These are phyloP conservation scores for Elaeis guineensis DNA, from an alignment of 176 grass and related monocot species.

Conservation along the genomic window DNA sequence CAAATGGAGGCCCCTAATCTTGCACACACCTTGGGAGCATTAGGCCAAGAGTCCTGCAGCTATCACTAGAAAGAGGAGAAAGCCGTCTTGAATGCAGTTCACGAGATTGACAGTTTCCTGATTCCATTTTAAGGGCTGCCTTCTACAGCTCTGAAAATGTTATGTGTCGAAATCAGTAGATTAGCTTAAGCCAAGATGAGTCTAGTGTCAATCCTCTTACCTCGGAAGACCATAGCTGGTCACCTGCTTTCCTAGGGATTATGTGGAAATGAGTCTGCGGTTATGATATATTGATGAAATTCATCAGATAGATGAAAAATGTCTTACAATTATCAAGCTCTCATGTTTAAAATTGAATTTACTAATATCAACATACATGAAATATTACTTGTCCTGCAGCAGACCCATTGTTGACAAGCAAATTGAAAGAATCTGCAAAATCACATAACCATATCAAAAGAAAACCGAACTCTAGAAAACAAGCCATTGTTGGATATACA, in stretches of 20 bases:
- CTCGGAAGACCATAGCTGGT: constrained; percentile 68
- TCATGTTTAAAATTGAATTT: not conserved
- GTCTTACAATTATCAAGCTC: not conserved
- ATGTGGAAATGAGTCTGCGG: constrained; percentile 88
- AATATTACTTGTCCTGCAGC: constrained; percentile 78
- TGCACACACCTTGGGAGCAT: constrained; percentile 23
- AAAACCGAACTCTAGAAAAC: too few species aligned
- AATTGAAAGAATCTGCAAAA: constrained; percentile 74
- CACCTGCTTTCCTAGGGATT: constrained; percentile 61
- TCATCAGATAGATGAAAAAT: not conserved
- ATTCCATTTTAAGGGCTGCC: constrained; percentile 30
- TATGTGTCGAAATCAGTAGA: not conserved
- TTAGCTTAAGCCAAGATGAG: not conserved
- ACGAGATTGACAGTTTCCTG: constrained; percentile 52
- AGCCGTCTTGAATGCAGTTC: constrained; percentile 44
- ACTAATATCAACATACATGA: constrained; percentile 42
- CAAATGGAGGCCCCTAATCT: not conserved
- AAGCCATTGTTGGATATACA: too few species aligned
- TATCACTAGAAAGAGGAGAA: constrained; percentile 21
- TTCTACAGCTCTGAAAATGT: constrained; percentile 49
- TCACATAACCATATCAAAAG: too few species aligned
- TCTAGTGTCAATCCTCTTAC: constrained; percentile 18
- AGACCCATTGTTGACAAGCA: constrained; percentile 69
- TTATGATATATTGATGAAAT: constrained; percentile 12
- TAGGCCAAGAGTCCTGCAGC: constrained; percentile 15